A percentile compares a stretch with the other conserved stretches of the same genome.
These are phyloP conservation scores for Xylariaceae sp. DNA, from an alignment of 2,329 filamentous ascomycete genomes.

Conservation along the genomic window DNA sequence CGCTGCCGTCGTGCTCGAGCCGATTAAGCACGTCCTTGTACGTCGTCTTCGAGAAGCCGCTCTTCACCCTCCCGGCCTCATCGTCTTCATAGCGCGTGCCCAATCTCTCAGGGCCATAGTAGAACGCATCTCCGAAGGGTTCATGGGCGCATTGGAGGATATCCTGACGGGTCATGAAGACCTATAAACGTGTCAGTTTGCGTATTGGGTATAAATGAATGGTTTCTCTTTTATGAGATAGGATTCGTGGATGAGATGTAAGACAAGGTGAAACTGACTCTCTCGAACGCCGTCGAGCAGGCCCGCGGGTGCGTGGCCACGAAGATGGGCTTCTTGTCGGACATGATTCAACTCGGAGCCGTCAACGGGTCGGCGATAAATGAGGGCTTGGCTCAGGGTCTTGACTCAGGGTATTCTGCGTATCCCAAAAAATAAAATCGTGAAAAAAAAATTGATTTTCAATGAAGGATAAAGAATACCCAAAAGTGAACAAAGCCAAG, in stretches of 20 bases:
- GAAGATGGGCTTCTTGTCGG: conserved; percentile 72
- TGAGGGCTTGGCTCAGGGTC: no score
- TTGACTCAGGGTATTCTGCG: no score
- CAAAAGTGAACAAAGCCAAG: no score
- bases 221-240: no score
- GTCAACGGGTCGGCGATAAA: no score
- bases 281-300: conserved; percentile 95
- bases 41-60: conserved; percentile 64
- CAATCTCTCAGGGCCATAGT: conserved; percentile 87
- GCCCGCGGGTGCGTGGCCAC: conserved; percentile 89
- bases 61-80: conserved; percentile 46
- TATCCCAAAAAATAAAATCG: no score
- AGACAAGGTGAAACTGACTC: conserved; percentile 50
- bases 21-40: conserved; percentile 73
- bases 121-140: conserved; percentile 94
- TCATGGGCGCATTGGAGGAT: conserved; percentile 82
- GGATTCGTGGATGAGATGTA: no score
- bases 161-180: conserved; percentile 92
- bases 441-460: no score
- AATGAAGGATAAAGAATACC: no score
- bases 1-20: conserved; percentile 64
- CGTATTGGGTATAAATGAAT: no score
- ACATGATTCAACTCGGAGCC: conserved; percentile 47
- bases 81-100: conserved; percentile 73
- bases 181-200: conserved; percentile 43